phyloP scores from a whole-genome alignment of 768 basidiomycete species.

The Calocera viscosa region DNA sequence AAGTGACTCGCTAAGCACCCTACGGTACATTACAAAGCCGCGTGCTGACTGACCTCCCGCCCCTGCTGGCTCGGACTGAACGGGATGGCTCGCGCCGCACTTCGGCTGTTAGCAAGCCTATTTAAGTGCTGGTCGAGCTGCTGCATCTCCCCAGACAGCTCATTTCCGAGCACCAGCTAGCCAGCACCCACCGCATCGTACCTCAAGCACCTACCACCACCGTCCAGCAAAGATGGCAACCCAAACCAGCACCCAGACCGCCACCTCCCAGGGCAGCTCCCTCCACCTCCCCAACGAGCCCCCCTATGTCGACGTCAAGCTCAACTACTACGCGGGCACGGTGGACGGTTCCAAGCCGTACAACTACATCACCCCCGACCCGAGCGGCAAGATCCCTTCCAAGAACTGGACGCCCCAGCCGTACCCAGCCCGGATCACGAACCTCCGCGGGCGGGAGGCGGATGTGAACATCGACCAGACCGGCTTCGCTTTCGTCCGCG shows the following conservation, averaged over 20 bases:
- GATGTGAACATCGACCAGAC: constrained; percentile 26
- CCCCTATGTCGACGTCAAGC: constrained; percentile 12
- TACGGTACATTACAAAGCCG: not conserved
- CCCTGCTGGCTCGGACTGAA: not conserved
- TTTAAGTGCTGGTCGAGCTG: not conserved
- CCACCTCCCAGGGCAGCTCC: not conserved
- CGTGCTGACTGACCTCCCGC: not conserved
- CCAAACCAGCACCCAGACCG: not conserved
- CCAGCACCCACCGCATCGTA: not conserved
- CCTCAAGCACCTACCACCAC: not conserved
- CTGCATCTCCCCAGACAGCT: not conserved
- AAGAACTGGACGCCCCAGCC: not conserved
- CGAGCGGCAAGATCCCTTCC: constrained; percentile 10
- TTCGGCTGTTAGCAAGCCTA: not conserved
- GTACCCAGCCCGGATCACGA: not conserved
- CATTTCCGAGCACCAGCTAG: not conserved
- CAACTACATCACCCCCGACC: constrained; percentile 28
- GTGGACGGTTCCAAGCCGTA: constrained; percentile 33
- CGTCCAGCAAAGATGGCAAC: not conserved
- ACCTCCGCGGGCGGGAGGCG: not conserved
- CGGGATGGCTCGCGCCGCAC: too few species aligned
- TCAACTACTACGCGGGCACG: constrained; percentile 31
- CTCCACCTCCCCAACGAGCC: not conserved
- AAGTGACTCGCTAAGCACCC: not conserved
- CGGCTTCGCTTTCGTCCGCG: constrained; percentile 34